These are phyloP conservation scores for Chlamydomonas applanata DNA, from an alignment of 139 green algal genomes.

Conservation along the genomic window DNA sequence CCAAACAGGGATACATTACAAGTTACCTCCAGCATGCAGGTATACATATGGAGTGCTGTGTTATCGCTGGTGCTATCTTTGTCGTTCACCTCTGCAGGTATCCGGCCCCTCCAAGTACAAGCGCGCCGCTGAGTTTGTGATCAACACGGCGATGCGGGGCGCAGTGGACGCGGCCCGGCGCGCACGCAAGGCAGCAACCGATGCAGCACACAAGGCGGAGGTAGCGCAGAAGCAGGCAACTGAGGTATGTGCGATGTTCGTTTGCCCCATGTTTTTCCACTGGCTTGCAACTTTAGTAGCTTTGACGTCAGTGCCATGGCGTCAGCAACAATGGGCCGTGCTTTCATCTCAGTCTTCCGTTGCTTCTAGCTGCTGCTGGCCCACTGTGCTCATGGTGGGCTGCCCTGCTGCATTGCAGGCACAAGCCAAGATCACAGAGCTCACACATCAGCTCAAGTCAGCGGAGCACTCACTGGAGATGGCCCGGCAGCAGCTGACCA, in stretches of 20 bases:
- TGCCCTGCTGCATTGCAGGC: not conserved
- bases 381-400: too few species aligned
- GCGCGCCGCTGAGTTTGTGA: slow-evolving; percentile 43
- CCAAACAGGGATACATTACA: too few species aligned
- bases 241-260: slow-evolving; percentile 5
- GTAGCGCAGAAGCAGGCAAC: not conserved
- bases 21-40: too few species aligned
- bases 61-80: too few species aligned
- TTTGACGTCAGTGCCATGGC: not conserved
- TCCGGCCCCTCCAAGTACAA: slow-evolving; percentile 42
- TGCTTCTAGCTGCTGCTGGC: not conserved
- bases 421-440: slow-evolving; percentile 2
- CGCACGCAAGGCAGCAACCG: not conserved
- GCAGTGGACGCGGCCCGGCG: not conserved
- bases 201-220: not conserved
- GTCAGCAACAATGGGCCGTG: not conserved
- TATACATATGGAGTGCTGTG: too few species aligned
- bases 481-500: slow-evolving; percentile 7
- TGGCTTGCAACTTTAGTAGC: not conserved
- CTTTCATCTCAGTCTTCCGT: too few species aligned
- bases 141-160: slow-evolving; percentile 29
- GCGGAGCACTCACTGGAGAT: not conserved
- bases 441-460: slow-evolving; percentile 6
- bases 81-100: not conserved
- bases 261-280: not conserved